phyloP scores from a whole-genome alignment of 805 yeast genomes.

The Clavispora fructus region DNA sequence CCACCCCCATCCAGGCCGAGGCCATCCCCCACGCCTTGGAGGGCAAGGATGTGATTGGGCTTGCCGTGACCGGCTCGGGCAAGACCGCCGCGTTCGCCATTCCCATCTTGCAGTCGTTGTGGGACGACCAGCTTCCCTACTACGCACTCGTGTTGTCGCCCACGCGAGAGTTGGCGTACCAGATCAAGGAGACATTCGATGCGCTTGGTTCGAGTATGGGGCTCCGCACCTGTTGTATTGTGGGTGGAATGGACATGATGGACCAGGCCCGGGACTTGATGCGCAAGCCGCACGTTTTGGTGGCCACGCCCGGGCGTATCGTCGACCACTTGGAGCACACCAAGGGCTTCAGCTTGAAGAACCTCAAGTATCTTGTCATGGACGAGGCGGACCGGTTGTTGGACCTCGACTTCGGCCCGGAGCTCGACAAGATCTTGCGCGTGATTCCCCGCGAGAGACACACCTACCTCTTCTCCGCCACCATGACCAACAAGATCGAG shows the following conservation, averaged over 20 bases:
- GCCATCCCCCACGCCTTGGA: conserved; percentile 86
- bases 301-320: conserved; percentile 92
- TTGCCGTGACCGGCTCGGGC: conserved; percentile 98
- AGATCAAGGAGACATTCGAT: conserved; percentile 90
- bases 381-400: conserved; percentile 96
- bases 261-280: conserved; percentile 91
- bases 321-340: conserved; percentile 93
- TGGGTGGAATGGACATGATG: conserved; percentile 99
- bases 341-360: conserved; percentile 78
- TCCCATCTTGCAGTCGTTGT: conserved; percentile 85
- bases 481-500: conserved; percentile 93
- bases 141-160: conserved; percentile 87
- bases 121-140: conserved; percentile 84
- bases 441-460: conserved; percentile 82
- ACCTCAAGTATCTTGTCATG: conserved; percentile 79
- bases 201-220: conserved; percentile 93
- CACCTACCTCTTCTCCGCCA: conserved; percentile 88
- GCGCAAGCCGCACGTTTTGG: conserved; percentile 90
- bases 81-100: conserved; percentile 98
- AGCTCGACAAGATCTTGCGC: conserved; percentile 76
- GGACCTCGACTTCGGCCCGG: conserved; percentile 97
- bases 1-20: conserved; percentile 92
- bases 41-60: conserved; percentile 90
- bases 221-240: conserved; percentile 78
- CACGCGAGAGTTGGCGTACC: conserved; percentile 80